phyloP scores from a whole-genome alignment of 2,329 filamentous ascomycete species.

The Fusarium pseudocircinatum region DNA sequence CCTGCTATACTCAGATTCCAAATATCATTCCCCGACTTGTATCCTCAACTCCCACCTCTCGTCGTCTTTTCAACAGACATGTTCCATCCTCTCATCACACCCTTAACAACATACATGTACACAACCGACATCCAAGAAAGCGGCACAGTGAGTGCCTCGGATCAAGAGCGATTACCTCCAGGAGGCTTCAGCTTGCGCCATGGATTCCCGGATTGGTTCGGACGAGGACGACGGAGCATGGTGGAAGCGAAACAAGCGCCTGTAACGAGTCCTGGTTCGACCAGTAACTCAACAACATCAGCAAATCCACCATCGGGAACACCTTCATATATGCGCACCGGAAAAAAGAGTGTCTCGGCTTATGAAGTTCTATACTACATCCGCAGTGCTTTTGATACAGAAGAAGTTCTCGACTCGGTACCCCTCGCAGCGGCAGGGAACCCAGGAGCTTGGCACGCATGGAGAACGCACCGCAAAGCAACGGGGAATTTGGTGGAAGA shows the following conservation, averaged over 20 bases:
- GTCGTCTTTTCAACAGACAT: conserved; percentile 92
- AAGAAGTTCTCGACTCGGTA: conserved; percentile 78
- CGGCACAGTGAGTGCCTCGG: conserved; percentile 83
- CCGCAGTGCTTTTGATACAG: conserved; percentile 81
- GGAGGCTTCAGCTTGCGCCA: conserved; percentile 91
- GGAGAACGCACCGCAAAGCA: conserved; percentile 73
- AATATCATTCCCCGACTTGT: conserved; percentile 84
- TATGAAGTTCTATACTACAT: conserved; percentile 83
- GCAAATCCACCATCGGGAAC: conserved; percentile 41
- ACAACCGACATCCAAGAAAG: conserved; percentile 79
- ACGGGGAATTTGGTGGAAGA: conserved; percentile 42
- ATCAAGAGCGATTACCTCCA: conserved; percentile 84
- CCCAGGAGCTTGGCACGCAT: conserved; percentile 92
- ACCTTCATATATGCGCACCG: conserved; percentile 54
- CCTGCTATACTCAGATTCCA: conserved; percentile 89
- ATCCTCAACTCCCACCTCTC: conserved; percentile 81
- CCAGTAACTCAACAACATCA: conserved; percentile 45
- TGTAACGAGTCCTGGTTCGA: conserved; percentile 34
- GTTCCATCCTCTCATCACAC: conserved; percentile 93
- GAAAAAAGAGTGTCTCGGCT: conserved; percentile 60
- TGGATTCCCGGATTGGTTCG: conserved; percentile 92
- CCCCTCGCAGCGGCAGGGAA: conserved; percentile 87
- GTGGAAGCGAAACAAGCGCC: conserved; percentile 53
- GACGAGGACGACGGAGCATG: conserved; percentile 60
- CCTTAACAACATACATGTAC: conserved; percentile 94